Base-by-base conservation (phyloP, 163 green algal genomes). In the Picocystis sp. region DNA sequence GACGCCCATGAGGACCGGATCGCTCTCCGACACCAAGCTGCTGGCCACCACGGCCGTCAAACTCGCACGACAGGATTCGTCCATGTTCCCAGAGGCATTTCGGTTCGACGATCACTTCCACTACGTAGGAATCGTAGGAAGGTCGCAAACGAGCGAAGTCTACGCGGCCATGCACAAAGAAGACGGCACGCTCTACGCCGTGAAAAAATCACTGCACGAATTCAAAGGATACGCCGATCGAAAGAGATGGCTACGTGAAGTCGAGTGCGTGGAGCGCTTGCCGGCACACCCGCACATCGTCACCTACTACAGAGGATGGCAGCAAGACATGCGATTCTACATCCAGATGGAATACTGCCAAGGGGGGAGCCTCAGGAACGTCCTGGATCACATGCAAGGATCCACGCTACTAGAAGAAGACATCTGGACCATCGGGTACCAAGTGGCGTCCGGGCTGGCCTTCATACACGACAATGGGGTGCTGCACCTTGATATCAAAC, bases 291-390 rank as follows among this genome's bases (percentile, higher is more conserved):
- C 63, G 13, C 80, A 87, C 67, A 71, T 90, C 45, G 81, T 92
- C 22, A 56, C 47, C 12, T 74, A 80, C 52, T 84, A 80, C 56
- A 63, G 81, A 13, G 74, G 68, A 19, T 92, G 81, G 81, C 81
- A 92, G 69, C 70, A 92, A 66, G 56, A 50, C n/a, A 65, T 66
- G 1, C 63, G 77, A 46, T 77, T 84, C 52, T 74, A 80, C 64
- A 79, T 85, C 25, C 81, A 90, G 60, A 91, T 91, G 79, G 81
- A 87, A 41, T 66, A 80, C 3, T 88, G 78, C 52, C 60, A 76
- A n/a, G 69, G 73, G 29, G 81, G 81, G 43, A 83, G 49, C 58
- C 66, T 92, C 21, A 53, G 55, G 2, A 41, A 67, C 11, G 24
- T 71, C 8, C 49, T 84, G 0, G 46, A 61, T 13, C 17, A 54